These are phyloP conservation scores for Venturia aucupariae DNA, from an alignment of 2,329 filamentous ascomycete species.

Conservation along the genomic window DNA sequence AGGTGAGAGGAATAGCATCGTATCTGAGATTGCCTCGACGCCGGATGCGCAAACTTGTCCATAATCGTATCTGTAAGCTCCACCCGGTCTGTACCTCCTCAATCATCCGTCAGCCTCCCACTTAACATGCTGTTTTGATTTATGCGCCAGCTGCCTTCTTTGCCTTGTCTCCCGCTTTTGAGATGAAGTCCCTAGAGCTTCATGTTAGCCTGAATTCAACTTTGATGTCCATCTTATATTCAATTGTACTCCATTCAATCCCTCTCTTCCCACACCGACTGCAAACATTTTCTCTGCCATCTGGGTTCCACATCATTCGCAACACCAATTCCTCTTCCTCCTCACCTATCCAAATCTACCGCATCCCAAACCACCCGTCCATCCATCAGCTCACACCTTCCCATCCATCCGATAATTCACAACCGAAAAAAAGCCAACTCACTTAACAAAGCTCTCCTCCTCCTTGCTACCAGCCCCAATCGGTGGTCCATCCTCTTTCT, in stretches of 20 bases:
- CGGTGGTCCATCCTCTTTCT: slow-evolving; percentile 36
- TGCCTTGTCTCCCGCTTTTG: slow-evolving; percentile 10
- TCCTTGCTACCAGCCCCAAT: slow-evolving; percentile 58
- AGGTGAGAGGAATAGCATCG: neutral
- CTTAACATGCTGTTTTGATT: neutral
- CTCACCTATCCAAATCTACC: neutral
- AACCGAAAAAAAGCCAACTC: neutral
- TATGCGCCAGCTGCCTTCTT: slow-evolving; percentile 7
- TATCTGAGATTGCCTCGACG: neutral
- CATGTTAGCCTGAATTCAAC: neutral
- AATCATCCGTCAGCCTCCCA: too few species aligned
- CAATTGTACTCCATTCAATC: too few species aligned
- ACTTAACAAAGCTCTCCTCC: slow-evolving; percentile 62
- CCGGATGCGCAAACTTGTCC: neutral
- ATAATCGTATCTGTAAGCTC: neutral
- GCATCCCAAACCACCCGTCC: neutral
- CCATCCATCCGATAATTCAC: neutral
- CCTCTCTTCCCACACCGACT: neutral
- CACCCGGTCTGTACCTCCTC: neutral
- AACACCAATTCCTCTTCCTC: neutral
- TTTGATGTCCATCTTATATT: neutral
- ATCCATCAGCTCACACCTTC: neutral
- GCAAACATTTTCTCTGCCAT: too few species aligned
- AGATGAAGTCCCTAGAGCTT: slow-evolving; percentile 9
- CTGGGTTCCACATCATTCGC: neutral